phyloP scores from a whole-genome alignment of 129 eudicot species.

The Saposhnikovia divaricata region DNA sequence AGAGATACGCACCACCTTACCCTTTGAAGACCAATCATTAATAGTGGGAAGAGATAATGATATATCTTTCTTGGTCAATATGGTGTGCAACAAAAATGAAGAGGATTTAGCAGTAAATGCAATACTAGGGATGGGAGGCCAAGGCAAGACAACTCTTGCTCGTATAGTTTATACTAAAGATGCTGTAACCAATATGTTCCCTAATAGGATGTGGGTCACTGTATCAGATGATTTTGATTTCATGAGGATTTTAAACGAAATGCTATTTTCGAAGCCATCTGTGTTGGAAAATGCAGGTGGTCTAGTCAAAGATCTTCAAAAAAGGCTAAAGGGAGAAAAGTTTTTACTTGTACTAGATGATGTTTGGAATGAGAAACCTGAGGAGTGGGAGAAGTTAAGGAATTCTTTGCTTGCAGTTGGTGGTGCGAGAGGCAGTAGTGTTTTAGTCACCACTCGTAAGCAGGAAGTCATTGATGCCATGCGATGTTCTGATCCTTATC shows the following conservation, averaged over 20 bases:
- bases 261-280: not conserved
- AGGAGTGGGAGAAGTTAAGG: constrained; percentile 16
- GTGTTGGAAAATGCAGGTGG: not conserved
- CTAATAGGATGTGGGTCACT: not conserved
- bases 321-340: not conserved
- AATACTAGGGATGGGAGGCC: constrained; percentile 6
- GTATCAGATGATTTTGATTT: constrained; percentile 1
- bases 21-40: not conserved
- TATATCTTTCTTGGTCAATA: not conserved
- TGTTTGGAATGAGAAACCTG: constrained; percentile 16
- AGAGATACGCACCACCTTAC: not conserved
- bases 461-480: not conserved
- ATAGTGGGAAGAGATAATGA: not conserved
- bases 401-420: constrained; percentile 9
- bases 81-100: not conserved
- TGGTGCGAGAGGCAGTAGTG: constrained; percentile 10
- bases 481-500: not conserved
- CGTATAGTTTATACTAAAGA: not conserved
- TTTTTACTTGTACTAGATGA: constrained; percentile 19
- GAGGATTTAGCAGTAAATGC: not conserved
- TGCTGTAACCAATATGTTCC: not conserved
- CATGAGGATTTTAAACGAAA: not conserved
- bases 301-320: not conserved
- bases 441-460: constrained; percentile 25
- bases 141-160: constrained; percentile 1